phyloP scores from a whole-genome alignment of 768 basidiomycete genomes.

The Dentipellis fragilis region DNA sequence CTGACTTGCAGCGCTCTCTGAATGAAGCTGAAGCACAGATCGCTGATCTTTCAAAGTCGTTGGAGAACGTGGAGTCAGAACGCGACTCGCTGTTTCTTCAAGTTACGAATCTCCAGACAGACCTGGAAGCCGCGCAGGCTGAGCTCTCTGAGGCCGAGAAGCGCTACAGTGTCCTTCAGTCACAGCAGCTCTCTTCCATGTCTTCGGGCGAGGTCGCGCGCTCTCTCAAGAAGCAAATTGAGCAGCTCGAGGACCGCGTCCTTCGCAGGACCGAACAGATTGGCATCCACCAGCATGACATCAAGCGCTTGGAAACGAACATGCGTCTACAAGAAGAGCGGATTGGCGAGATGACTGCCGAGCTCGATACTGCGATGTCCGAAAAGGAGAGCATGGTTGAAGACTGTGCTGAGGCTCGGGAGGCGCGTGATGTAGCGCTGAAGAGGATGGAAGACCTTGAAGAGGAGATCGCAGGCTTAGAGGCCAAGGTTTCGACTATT shows the following conservation, averaged over 20 bases:
- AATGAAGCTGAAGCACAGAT: conserved; percentile 36
- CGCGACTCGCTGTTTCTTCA: conserved; percentile 59
- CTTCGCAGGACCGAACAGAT: conserved; percentile 63
- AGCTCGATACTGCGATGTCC: conserved; percentile 53
- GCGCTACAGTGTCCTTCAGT: conserved; percentile 53
- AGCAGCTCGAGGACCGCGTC: conserved; percentile 58
- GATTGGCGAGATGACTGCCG: conserved; percentile 55
- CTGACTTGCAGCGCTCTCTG: conserved; percentile 18
- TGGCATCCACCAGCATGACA: conserved; percentile 72
- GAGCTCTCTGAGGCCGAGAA: conserved; percentile 48
- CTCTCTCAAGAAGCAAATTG: conserved; percentile 52
- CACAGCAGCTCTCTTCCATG: conserved; percentile 58
- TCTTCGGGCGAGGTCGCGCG: conserved; percentile 33
- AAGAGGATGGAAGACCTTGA: conserved; percentile 49
- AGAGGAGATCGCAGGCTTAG: conserved; percentile 43
- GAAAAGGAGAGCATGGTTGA: conserved; percentile 79
- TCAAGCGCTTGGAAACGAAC: conserved; percentile 67
- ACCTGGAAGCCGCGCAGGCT: conserved; percentile 41
- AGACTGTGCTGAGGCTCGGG: conserved; percentile 71
- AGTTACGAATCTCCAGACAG: conserved; percentile 50
- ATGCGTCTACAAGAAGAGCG: conserved; percentile 66
- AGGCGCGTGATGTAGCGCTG: conserved; percentile 58
- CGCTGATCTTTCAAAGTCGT: conserved; percentile 30
- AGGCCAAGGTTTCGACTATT: conserved; percentile 17
- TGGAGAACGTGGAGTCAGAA: conserved; percentile 52